Conservation (phyloP, 75 land plant genomes). For the Pinus albicaulis region DNA sequence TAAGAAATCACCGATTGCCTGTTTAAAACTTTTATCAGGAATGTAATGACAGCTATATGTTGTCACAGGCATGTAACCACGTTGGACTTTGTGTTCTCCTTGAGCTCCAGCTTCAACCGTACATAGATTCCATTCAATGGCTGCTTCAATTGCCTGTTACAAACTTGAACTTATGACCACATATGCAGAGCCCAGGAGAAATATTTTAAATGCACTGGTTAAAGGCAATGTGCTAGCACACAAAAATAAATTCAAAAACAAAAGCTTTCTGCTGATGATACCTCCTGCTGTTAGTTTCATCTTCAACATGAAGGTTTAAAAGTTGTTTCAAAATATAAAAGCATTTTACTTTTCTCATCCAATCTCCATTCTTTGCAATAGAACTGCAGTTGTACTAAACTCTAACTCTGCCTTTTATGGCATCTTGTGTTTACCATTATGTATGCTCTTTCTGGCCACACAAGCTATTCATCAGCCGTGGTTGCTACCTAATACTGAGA, state of each 20-base stretch:
- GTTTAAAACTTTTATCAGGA: slow-evolving; percentile 51
- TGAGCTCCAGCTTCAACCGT: slow-evolving; percentile 99
- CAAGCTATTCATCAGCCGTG: no score
- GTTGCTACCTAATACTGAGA: no score
- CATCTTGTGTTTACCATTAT: no score
- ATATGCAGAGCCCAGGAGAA: background rate
- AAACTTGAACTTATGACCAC: background rate
- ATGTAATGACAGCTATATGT: slow-evolving; percentile 96
- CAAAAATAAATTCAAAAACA: background rate
- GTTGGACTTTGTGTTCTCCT: slow-evolving; percentile 97
- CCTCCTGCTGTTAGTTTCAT: background rate
- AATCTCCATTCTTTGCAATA: background rate
- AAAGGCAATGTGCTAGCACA: background rate
- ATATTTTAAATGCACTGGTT: background rate
- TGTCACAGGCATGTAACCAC: slow-evolving; percentile 88
- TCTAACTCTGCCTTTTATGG: background rate
- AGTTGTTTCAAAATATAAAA: background rate
- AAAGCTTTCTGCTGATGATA: background rate
- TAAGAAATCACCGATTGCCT: slow-evolving; percentile 69
- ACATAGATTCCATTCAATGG: slow-evolving; percentile 80
- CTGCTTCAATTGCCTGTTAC: slow-evolving; percentile 97
- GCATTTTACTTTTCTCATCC: background rate
- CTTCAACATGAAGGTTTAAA: background rate
- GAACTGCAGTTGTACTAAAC: background rate
- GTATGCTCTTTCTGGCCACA: no score